Evolutionary conservation across 345 rosid genomes (phyloP).

Genomic region (Salix exigua): DNA sequence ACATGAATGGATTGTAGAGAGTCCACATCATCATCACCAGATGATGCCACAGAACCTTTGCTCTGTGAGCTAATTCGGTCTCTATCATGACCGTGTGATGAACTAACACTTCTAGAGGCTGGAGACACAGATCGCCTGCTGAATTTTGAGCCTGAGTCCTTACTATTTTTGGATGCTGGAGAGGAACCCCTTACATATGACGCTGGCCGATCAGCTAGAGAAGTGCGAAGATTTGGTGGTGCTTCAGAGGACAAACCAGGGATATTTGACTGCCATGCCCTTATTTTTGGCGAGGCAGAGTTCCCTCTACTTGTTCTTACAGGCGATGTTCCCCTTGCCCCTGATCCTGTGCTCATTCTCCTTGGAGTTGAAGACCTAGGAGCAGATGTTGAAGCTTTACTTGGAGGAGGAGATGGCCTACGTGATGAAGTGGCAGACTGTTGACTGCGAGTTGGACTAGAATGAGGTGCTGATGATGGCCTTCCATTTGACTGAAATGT

Average conservation of each 20-base stretch:
- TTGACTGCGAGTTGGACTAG: conserved; percentile 58
- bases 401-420: conserved; percentile 73
- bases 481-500: conserved; percentile 74
- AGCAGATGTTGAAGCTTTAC: conserved; percentile 54
- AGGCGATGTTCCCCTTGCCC: conserved; percentile 76
- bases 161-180: conserved; percentile 89
- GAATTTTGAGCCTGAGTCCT: conserved; percentile 48
- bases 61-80: conserved; percentile 78
- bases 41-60: conserved; percentile 86
- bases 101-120: conserved; percentile 79
- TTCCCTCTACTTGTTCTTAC: conserved; percentile 63
- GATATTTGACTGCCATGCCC: conserved; percentile 86
- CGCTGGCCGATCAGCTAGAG: conserved; percentile 86
- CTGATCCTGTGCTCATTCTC: conserved; percentile 71
- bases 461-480: conserved; percentile 68
- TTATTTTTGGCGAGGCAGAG: conserved; percentile 87
- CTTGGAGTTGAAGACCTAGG: conserved; percentile 67
- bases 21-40: conserved; percentile 83
- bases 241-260: conserved; percentile 95
- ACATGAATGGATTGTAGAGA: conserved; percentile 60
- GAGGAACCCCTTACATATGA: conserved; percentile 95
- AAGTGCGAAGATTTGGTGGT: conserved; percentile 97
- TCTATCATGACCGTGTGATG: conserved; percentile 84
- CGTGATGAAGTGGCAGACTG: conserved; percentile 60
- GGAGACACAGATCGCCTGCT: conserved; percentile 96